Evolutionary conservation across 2,329 filamentous ascomycete species (phyloP).

Genomic region (Penicillium sp.): DNA sequence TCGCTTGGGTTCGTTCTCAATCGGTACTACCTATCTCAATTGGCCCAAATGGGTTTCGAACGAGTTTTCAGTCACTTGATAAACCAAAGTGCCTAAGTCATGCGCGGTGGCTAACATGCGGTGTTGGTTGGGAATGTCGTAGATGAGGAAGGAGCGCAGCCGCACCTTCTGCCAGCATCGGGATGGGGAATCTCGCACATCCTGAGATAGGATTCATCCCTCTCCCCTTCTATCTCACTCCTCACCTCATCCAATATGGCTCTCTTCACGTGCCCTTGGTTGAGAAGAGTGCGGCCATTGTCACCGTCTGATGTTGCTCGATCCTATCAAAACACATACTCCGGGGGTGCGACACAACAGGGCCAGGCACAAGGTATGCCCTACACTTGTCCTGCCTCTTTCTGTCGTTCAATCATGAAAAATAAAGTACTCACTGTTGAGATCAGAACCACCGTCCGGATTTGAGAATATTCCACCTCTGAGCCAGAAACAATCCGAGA

Average conservation of each 20-base stretch:
- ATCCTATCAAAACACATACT: slow-evolving; percentile 12
- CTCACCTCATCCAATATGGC: slow-evolving; percentile 15
- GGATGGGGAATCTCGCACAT: not conserved
- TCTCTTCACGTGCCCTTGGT: slow-evolving; percentile 27
- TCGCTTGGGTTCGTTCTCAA: not conserved
- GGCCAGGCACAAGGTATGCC: slow-evolving; percentile 9
- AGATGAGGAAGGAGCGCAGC: not conserved
- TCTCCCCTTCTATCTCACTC: not conserved
- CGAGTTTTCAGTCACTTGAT: not conserved
- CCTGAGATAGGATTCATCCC: not conserved
- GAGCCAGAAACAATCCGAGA: slow-evolving; percentile 15
- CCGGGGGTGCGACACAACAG: slow-evolving; percentile 4
- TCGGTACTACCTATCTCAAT: not conserved
- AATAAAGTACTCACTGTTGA: slow-evolving; percentile 1
- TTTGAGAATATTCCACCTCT: slow-evolving; percentile 6
- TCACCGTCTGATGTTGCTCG: slow-evolving; percentile 15
- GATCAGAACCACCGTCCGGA: slow-evolving; percentile 6
- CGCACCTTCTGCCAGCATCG: not conserved
- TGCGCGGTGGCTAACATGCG: not conserved
- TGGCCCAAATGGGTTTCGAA: not conserved
- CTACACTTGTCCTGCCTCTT: not conserved
- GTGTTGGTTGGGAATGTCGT: not conserved
- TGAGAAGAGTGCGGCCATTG: slow-evolving; percentile 18
- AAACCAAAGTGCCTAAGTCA: not conserved
- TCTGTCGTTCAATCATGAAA: not conserved